Percentiles rank a stretch among this genome's conserved stretches.
phyloP scores from a whole-genome alignment of 768 basidiomycete genomes.

The Boletus sp. region DNA sequence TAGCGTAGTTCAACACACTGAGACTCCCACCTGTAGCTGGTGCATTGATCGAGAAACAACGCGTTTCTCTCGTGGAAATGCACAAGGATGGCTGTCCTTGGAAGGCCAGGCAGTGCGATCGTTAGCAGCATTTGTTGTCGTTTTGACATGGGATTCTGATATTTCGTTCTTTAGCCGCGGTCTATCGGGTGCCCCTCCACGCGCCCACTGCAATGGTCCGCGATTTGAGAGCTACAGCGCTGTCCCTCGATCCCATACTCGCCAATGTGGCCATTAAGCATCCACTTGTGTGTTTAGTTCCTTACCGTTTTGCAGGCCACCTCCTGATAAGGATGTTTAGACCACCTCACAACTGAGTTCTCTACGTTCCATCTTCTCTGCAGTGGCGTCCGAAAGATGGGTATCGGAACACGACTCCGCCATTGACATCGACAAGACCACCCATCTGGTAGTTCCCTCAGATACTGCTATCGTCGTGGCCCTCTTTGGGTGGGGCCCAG shows the following conservation, averaged over 20 bases:
- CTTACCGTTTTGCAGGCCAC: background rate
- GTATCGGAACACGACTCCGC: conserved; percentile 27
- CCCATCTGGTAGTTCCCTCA: conserved; percentile 27
- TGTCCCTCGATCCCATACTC: conserved; percentile 49
- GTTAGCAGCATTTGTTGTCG: conserved; percentile 39
- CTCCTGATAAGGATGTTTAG: conserved; percentile 36
- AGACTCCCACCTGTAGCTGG: conserved; percentile 44
- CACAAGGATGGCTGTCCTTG: conserved; percentile 86
- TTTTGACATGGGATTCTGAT: background rate
- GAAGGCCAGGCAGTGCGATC: conserved; percentile 76
- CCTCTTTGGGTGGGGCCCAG: conserved; percentile 48
- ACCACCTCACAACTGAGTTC: conserved; percentile 54
- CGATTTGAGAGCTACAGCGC: conserved; percentile 56
- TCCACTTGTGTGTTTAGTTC: conserved; percentile 54
- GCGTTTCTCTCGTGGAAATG: conserved; percentile 55
- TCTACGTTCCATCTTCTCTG: conserved; percentile 45
- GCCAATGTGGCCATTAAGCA: conserved; percentile 60
- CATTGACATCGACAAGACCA: conserved; percentile 10
- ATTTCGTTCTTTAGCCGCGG: conserved; percentile 42
- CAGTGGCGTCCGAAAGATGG: conserved; percentile 24
- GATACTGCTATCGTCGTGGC: conserved; percentile 40
- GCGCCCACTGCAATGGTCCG: conserved; percentile 60
- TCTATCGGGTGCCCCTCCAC: conserved; percentile 73
- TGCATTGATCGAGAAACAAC: conserved; percentile 72
- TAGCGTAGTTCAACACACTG: conserved; percentile 7